These are phyloP conservation scores for Tylopilus cervinicoccineus DNA, from an alignment of 768 basidiomycete species.

Conservation along the genomic window DNA sequence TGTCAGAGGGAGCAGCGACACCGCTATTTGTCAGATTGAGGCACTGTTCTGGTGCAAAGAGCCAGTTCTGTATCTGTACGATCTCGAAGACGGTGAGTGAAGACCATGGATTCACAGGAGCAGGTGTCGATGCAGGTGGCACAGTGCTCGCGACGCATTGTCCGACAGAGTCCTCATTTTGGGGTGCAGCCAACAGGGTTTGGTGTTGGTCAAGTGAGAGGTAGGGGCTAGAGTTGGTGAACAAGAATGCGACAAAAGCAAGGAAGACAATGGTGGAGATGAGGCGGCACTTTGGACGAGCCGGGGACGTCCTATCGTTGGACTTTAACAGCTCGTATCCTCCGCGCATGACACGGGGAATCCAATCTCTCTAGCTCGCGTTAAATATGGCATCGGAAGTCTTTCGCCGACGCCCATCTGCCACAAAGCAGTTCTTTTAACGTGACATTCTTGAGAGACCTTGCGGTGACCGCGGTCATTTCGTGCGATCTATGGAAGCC, in stretches of 20 bases:
- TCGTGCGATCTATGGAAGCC: too few species aligned
- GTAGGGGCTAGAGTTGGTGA: constrained; percentile 4
- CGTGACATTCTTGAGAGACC: too few species aligned
- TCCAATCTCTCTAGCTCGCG: too few species aligned
- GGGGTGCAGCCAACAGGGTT: neutral
- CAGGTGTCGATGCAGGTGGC: constrained; percentile 37
- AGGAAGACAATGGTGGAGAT: constrained; percentile 14
- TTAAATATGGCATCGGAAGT: too few species aligned
- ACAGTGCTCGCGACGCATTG: constrained; percentile 34
- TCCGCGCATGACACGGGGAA: too few species aligned
- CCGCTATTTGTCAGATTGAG: constrained; percentile 46
- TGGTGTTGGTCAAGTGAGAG: constrained; percentile 1
- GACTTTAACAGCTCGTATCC: constrained; percentile 16
- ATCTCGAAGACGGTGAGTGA: constrained; percentile 45
- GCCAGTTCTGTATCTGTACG: constrained; percentile 42
- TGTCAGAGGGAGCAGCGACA: constrained; percentile 39
- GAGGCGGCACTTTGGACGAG: constrained; percentile 11
- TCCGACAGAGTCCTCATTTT: constrained; percentile 15
- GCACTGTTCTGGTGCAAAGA: constrained; percentile 35
- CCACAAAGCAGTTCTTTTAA: too few species aligned
- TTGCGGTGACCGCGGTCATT: too few species aligned
- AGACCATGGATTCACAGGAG: constrained; percentile 47
- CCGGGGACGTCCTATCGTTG: neutral
- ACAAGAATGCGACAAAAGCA: constrained; percentile 6
- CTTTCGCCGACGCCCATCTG: too few species aligned